phyloP scores from a whole-genome alignment of 1,139 yeast species.

The Pichia sp. region DNA sequence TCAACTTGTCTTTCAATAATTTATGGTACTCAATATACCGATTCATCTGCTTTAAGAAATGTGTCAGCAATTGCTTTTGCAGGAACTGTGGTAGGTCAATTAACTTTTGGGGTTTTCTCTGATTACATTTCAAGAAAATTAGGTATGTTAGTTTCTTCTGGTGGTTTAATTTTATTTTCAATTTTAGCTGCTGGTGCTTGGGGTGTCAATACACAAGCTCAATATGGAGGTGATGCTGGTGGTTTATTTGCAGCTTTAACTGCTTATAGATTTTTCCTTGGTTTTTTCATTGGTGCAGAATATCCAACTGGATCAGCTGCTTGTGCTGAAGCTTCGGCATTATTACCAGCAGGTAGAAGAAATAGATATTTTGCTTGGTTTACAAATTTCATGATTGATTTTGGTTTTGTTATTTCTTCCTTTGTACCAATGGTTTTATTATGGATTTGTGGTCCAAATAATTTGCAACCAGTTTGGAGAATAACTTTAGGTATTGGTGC shows the following conservation, averaged over 20 bases:
- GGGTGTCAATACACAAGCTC: slow-evolving; percentile 51
- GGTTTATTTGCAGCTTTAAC: slow-evolving; percentile 82
- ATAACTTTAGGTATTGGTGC: slow-evolving; percentile 88
- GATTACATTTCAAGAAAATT: slow-evolving; percentile 73
- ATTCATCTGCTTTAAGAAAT: slow-evolving; percentile 65
- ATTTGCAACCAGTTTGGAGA: slow-evolving; percentile 85
- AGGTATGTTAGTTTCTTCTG: slow-evolving; percentile 75
- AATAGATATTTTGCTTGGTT: slow-evolving; percentile 87
- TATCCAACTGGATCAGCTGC: slow-evolving; percentile 93
- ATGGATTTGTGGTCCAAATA: slow-evolving; percentile 70
- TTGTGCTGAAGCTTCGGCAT: slow-evolving; percentile 84
- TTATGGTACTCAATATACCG: slow-evolving; percentile 56
- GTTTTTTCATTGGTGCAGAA: slow-evolving; percentile 82
- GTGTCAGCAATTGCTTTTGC: slow-evolving; percentile 86
- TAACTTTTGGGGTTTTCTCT: slow-evolving; percentile 69
- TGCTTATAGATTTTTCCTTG: slow-evolving; percentile 78
- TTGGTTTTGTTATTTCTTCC: slow-evolving; percentile 77
- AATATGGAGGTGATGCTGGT: slow-evolving; percentile 39
- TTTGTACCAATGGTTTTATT: slow-evolving; percentile 82
- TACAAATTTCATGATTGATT: slow-evolving; percentile 83
- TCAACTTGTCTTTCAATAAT: slow-evolving; percentile 58
- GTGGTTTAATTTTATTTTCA: slow-evolving; percentile 66
- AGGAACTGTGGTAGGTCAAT: slow-evolving; percentile 87
- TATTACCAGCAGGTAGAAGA: slow-evolving; percentile 73
- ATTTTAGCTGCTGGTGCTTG: slow-evolving; percentile 79